phyloP scores from a whole-genome alignment of 192 early-diverging fungal genomes.

The Umbelopsis sp. region DNA sequence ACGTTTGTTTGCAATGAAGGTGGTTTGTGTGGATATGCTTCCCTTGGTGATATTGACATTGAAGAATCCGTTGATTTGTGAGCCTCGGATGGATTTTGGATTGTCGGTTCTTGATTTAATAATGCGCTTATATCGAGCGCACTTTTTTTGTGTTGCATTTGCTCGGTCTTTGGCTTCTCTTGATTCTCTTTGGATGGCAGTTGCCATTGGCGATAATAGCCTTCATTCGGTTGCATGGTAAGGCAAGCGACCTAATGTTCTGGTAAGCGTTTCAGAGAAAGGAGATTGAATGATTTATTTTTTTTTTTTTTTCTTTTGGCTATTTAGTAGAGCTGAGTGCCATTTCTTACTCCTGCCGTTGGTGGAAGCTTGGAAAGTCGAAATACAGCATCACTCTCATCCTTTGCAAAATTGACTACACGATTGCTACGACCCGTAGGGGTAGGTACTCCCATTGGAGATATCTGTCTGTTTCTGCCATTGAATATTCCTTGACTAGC shows the following conservation, averaged over 20 bases:
- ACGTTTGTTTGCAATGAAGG: not conserved
- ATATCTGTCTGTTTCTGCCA: conserved; percentile 2
- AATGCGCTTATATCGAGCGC: not conserved
- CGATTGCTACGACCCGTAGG: not conserved
- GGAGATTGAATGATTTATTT: not conserved
- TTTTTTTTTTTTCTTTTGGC: not conserved
- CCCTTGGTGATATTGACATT: not conserved
- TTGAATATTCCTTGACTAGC: not conserved
- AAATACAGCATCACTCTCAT: not conserved
- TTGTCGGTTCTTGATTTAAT: not conserved
- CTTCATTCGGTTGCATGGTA: conserved; percentile 2
- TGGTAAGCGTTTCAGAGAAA: not conserved
- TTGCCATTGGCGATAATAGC: not conserved
- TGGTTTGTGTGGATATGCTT: not conserved
- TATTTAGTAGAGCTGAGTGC: not conserved
- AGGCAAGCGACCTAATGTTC: not conserved
- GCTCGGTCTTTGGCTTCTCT: not conserved
- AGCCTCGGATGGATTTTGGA: not conserved
- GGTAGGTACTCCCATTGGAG: not conserved
- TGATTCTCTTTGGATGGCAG: not conserved
- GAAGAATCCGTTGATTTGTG: not conserved
- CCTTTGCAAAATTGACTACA: not conserved
- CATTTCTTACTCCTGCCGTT: not conserved
- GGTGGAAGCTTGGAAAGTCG: conserved; percentile 1
- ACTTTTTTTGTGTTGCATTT: not conserved